Evolutionary conservation across 768 basidiomycete species (phyloP).

Genomic region (Flagelloscypha sp.): DNA sequence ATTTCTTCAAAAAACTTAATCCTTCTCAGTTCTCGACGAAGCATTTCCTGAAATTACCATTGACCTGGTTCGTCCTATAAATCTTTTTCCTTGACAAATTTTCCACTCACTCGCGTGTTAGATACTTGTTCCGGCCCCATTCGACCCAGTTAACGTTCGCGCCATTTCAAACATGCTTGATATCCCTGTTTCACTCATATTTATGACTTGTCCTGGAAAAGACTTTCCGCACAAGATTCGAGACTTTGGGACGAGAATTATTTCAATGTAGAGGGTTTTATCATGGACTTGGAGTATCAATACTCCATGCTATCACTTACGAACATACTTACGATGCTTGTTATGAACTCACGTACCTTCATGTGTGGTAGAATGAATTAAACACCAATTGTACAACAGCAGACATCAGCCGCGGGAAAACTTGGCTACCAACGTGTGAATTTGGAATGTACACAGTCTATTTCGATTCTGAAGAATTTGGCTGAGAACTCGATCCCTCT

Average conservation of each 20-base stretch:
- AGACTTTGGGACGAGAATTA: constrained; percentile 46
- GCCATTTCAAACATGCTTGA: constrained; percentile 40
- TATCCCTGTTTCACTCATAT: constrained; percentile 50
- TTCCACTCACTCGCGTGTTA: constrained; percentile 12
- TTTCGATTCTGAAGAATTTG: too few species aligned
- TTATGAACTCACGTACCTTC: too few species aligned
- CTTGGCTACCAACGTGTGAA: too few species aligned
- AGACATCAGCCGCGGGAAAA: too few species aligned
- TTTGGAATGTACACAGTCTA: too few species aligned
- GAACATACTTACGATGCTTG: too few species aligned
- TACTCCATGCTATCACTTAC: too few species aligned
- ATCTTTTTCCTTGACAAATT: not conserved
- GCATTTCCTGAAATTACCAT: constrained; percentile 59
- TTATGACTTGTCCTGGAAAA: constrained; percentile 52
- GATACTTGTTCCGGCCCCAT: constrained; percentile 37
- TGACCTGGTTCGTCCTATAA: constrained; percentile 37
- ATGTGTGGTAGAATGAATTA: too few species aligned
- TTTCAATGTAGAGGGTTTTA: constrained; percentile 24
- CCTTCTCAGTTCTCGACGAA: constrained; percentile 45
- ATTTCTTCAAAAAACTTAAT: too few species aligned
- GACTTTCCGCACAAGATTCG: constrained; percentile 32
- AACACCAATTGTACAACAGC: too few species aligned
- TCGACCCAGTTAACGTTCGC: constrained; percentile 38
- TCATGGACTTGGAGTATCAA: too few species aligned
- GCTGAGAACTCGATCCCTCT: too few species aligned